Percentiles rank a stretch among this genome's conserved stretches.
Conservation (phyloP, 257 asterid species). For the Linaria vulgaris region DNA sequence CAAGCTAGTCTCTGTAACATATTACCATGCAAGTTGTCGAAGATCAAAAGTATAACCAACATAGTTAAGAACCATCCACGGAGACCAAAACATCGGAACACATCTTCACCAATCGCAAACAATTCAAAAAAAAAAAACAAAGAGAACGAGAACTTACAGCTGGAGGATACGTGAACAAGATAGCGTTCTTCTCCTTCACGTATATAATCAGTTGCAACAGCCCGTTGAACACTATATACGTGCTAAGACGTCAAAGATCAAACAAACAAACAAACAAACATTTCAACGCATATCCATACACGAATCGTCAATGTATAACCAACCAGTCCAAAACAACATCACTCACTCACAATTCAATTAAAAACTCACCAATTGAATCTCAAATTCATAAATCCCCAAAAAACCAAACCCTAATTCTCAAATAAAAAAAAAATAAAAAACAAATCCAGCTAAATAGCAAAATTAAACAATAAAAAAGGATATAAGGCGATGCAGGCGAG, state of each 20-base stretch:
- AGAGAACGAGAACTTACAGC: conserved; percentile 51
- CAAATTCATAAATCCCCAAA: too few relatives aligned
- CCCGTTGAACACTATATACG: conserved; percentile 78
- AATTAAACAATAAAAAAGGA: conserved; percentile 52
- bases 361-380: too few relatives aligned
- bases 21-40: neutral
- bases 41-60: conserved; percentile 1
- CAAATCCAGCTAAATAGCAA: neutral
- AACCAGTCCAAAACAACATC: too few relatives aligned
- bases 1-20: neutral
- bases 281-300: too few relatives aligned
- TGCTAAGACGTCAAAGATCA: conserved; percentile 81
- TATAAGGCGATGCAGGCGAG: conserved; percentile 83
- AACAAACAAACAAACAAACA: conserved; percentile 17
- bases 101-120: neutral
- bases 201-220: conserved; percentile 62
- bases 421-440: neutral
- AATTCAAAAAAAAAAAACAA: conserved; percentile 17
- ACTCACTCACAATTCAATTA: neutral
- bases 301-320: too few relatives aligned
- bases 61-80: neutral
- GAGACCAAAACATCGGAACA: neutral
- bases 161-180: conserved; percentile 86
- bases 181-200: conserved; percentile 82
- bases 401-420: neutral